Evolutionary conservation across 2,329 filamentous ascomycete genomes (phyloP).

Genomic region (Fusarium sp.): DNA sequence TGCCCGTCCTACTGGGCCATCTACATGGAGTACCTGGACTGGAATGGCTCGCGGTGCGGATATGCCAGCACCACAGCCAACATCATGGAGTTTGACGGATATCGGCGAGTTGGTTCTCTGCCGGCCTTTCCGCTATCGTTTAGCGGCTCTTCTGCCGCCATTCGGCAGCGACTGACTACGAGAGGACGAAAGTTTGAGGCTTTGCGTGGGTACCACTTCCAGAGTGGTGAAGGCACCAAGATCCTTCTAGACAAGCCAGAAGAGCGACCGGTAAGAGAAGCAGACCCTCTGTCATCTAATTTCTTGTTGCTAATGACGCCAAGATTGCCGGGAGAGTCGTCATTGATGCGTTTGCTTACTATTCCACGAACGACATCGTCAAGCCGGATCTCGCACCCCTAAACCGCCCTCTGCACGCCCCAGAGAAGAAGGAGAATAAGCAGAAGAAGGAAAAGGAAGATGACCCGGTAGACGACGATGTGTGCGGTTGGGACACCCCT

Average conservation of each 20-base stretch:
- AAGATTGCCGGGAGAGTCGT: constrained; percentile 51
- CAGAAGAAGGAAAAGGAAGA: neutral
- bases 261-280: constrained; percentile 43
- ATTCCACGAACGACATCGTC: constrained; percentile 49
- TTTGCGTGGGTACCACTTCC: constrained; percentile 54
- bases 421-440: neutral
- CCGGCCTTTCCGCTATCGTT: constrained; percentile 52
- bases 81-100: constrained; percentile 50
- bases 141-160: constrained; percentile 35
- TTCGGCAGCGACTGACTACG: constrained; percentile 48
- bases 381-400: constrained; percentile 47
- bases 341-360: constrained; percentile 56
- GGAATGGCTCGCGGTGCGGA: constrained; percentile 54
- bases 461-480: neutral
- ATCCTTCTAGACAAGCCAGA: constrained; percentile 49
- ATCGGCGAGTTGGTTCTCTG: constrained; percentile 47
- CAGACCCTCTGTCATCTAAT: neutral
- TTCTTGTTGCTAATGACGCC: neutral
- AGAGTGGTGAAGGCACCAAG: constrained; percentile 49
- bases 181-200: constrained; percentile 53
- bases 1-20: constrained; percentile 43
- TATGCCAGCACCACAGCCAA: constrained; percentile 41
- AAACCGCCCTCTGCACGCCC: neutral
- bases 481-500: neutral
- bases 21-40: constrained; percentile 55